Evolutionary conservation across 225 moss, liverwort and hornwort genomes (phyloP), one percentile per base, ranked within the genome.

Genomic region (Takakia lepidozioides): DNA sequence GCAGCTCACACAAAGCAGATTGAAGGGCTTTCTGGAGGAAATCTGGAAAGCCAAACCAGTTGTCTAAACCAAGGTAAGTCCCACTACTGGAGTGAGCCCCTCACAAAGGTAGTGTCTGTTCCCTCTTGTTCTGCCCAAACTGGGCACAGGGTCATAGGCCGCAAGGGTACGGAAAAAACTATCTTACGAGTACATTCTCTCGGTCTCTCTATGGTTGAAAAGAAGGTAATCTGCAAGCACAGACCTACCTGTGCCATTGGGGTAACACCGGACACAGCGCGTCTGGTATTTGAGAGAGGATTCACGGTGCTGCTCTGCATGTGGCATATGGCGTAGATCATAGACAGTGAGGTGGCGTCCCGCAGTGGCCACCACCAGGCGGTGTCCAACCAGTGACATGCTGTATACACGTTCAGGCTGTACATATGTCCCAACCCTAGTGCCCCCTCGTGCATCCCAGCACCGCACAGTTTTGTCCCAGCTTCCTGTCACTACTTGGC

Each of bases 391-490:
- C 23, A 98, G 78, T 30, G 95, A 90, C 95, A 98, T 98, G 32
- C 90, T 90, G 54, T 98, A 98, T 1, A 98, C 90, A 40, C 95
- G 84, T 63, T 98, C 95, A 19, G 90, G 84, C 52, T 90, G 90
- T 18, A 72, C 58, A 51, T 86, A 80, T n/a, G 81, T 90, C 37
- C 90, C 95, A 25, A 82, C 82, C 55, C 76, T 74, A 46, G 78
- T 69, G 22, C 84, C 77, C 18, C 77, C 85, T 49, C 95, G 82
- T 14, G 95, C 84, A 81, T 98, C 95, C 95, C 95, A 98, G 61
- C 84, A 90, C 59, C 90, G 75, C 60, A 98, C 77, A 5, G 90
- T 98, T 70, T 98, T 98, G 67, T 98, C 95, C 90, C 95, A 98
- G 67, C 98, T 98, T 27, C 90, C 95, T 3, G 82, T 87, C 9